Base-by-base conservation (phyloP, 345 rosid species). In the Gossypium thurberi region DNA sequence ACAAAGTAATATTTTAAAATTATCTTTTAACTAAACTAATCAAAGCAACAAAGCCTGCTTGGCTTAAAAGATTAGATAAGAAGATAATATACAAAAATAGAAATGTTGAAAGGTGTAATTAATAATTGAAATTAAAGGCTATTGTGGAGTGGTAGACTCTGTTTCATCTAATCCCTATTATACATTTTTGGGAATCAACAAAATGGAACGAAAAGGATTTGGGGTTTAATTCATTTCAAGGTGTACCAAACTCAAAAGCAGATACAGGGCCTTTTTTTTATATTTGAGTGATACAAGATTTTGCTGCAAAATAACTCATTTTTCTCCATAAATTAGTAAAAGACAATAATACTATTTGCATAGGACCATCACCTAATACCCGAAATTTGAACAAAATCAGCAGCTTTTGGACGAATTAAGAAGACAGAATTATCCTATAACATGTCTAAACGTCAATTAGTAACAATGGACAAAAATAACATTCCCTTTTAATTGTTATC, bases 41-140 rank as follows among this genome's bases (percentile, higher is more conserved):
- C 61, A 80, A 50, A 66, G 48, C 13, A 50, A 59, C 61, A 80
- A 43, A 66, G 48, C 8, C 23, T 40, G 18, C 77, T 78, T 70
- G 72, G 76, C 75, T 73, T 73, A 0, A 69, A 75, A 75, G 79
- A 69, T 73, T 69, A 57, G 60, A 63, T 73, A 13, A 65, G 42
- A 47, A 51, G 73, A 69, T 69, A 73, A 70, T 43, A 58, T 73
- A 58, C 59, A 74, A 75, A 65, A 77, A 40, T 75, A 21, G 43
- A 51, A 40, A 67, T 72, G 73, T 17, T 33, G 71, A 75, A 17
- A 66, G 51, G 18, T 50, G 13, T 56, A 21, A 56, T 2, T 9
- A 18, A 2, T n/a, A 2, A 18, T 33, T 55, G 10, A 9, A 14
- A 26, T 4, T 8, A 11, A 43, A 44, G 10, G 70, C 9, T 8